These are phyloP conservation scores for Neurospora africana DNA, from an alignment of 495 filamentous ascomycete genomes.

Conservation along the genomic window DNA sequence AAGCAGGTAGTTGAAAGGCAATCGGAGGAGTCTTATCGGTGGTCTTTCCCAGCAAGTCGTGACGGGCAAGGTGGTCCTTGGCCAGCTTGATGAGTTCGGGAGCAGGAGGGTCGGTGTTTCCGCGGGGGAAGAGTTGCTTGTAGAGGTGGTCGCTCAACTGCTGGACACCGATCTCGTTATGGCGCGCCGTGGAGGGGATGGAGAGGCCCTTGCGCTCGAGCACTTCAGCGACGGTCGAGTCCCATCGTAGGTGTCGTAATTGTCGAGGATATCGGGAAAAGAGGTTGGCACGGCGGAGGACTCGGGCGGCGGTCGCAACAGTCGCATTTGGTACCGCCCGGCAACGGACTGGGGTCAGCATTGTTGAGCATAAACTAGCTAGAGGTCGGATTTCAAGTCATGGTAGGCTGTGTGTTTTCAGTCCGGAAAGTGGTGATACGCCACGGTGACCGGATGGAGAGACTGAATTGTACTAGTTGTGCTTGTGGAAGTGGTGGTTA, in stretches of 20 bases:
- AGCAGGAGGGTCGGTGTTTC: constrained; percentile 45
- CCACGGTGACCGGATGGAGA: not conserved
- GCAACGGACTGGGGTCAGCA: constrained; percentile 28
- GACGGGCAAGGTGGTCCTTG: constrained; percentile 69
- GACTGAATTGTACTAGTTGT: not conserved
- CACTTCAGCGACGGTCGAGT: constrained; percentile 21
- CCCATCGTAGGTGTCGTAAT: constrained; percentile 26
- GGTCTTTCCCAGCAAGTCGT: constrained; percentile 85
- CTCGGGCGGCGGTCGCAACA: constrained; percentile 19
- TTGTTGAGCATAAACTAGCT: constrained; percentile 14
- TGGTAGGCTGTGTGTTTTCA: constrained; percentile 4
- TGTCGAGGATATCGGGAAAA: constrained; percentile 8
- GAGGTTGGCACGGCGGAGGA: constrained; percentile 29
- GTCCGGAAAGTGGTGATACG: not conserved
- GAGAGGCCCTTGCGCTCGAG: constrained; percentile 6
- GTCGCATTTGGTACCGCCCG: constrained; percentile 27
- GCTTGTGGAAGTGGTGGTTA: not conserved
- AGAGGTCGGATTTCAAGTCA: constrained; percentile 11
- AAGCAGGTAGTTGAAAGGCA: constrained; percentile 69
- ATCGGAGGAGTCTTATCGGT: constrained; percentile 64
- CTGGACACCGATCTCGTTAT: constrained; percentile 90
- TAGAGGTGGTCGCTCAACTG: constrained; percentile 76
- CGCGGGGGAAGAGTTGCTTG: constrained; percentile 60
- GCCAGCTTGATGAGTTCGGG: constrained; percentile 66
- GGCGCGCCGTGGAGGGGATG: constrained; percentile 55